Conservation (phyloP, 148 eudicot genomes). For the Chenopodium album region DNA sequence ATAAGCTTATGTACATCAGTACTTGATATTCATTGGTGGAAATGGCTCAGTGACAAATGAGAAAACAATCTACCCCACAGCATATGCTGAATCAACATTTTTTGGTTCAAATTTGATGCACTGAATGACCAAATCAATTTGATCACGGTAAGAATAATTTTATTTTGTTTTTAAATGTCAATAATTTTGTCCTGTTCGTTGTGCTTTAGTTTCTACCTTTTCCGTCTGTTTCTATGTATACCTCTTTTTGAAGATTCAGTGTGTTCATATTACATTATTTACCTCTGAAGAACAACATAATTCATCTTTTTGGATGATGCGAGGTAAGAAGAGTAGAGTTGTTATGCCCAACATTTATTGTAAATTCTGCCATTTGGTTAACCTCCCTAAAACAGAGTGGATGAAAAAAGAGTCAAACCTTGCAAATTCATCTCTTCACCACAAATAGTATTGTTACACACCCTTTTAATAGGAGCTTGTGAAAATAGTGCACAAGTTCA, state of each 20-base stretch:
- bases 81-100: no score
- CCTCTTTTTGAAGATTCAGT: slow-evolving; percentile 1
- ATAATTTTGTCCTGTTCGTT: not conserved
- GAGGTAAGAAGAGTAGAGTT: not conserved
- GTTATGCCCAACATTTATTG: not conserved
- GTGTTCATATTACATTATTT: not conserved
- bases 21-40: not conserved
- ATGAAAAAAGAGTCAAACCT: not conserved
- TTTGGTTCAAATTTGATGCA: no score
- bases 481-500: not conserved
- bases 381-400: not conserved
- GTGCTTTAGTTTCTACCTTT: not conserved
- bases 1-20: not conserved
- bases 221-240: not conserved
- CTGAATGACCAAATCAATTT: no score
- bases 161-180: not conserved
- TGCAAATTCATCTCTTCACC: not conserved
- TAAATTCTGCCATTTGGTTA: not conserved
- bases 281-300: no score
- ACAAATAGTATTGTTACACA: not conserved
- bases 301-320: not conserved
- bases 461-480: not conserved
- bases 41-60: no score
- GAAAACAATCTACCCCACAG: no score
- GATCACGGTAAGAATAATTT: slow-evolving; percentile 54